phyloP scores from a whole-genome alignment of 768 basidiomycete genomes.

The Agaricus sinodeliciosus region DNA sequence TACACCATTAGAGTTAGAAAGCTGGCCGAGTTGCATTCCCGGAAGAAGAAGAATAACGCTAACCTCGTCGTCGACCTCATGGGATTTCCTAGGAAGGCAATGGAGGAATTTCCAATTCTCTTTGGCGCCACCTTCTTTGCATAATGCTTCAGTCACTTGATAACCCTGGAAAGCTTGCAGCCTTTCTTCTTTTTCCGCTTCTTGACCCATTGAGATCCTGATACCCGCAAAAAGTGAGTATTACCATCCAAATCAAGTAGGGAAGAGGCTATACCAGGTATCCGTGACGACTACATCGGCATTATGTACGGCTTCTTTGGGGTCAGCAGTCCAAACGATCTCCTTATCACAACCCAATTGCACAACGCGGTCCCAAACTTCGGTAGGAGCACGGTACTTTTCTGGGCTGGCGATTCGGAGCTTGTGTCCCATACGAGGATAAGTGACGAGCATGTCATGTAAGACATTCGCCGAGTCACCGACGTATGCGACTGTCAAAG shows the following conservation, averaged over 20 bases:
- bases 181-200: slow-evolving; percentile 85
- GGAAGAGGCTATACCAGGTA: slow-evolving; percentile 65
- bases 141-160: slow-evolving; percentile 88
- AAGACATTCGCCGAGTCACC: slow-evolving; percentile 94
- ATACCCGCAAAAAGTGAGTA: background rate
- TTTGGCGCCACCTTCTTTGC: slow-evolving; percentile 74
- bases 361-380: slow-evolving; percentile 79
- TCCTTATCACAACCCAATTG: slow-evolving; percentile 66
- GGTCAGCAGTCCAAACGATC: slow-evolving; percentile 73
- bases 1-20: slow-evolving; percentile 18
- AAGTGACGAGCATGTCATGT: slow-evolving; percentile 95
- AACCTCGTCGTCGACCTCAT: slow-evolving; percentile 96
- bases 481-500: slow-evolving; percentile 87
- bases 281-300: slow-evolving; percentile 97
- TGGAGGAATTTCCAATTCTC: slow-evolving; percentile 93
- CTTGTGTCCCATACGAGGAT: slow-evolving; percentile 84
- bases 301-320: slow-evolving; percentile 78
- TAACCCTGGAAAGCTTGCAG: slow-evolving; percentile 85
- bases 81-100: slow-evolving; percentile 85
- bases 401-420: slow-evolving; percentile 80
- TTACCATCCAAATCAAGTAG: background rate
- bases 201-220: slow-evolving; percentile 99
- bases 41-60: background rate
- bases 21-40: background rate
- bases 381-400: slow-evolving; percentile 60